Evolutionary conservation across 2,329 filamentous ascomycete genomes (phyloP).

Genomic region (Ascochyta pisi): DNA sequence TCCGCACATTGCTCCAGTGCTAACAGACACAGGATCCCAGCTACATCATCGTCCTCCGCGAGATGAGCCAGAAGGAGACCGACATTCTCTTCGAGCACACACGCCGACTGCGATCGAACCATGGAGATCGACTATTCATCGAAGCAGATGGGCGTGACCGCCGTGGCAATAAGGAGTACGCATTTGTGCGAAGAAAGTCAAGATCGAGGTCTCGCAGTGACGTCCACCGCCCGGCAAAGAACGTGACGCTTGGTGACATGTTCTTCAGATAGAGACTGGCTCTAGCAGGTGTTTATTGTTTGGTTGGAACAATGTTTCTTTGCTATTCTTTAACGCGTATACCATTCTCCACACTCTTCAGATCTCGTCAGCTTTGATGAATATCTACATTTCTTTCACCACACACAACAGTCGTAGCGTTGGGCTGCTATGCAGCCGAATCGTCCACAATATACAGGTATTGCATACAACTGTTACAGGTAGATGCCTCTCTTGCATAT

Average conservation of each 20-base stretch:
- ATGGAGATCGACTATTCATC: conserved; percentile 49
- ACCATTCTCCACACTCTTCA: conserved; percentile 10
- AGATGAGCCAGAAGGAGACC: conserved; percentile 57
- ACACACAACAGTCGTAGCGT: neutral
- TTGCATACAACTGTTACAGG: neutral
- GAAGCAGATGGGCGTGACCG: conserved; percentile 49
- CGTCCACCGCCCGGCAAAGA: conserved; percentile 38
- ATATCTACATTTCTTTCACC: neutral
- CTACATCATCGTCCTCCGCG: conserved; percentile 58
- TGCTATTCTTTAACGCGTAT: conserved; percentile 8
- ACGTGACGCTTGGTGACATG: conserved; percentile 44
- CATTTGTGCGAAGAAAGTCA: conserved; percentile 51
- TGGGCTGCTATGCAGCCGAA: neutral
- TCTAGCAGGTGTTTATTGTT: neutral
- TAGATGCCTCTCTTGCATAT: neutral
- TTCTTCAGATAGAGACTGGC: conserved; percentile 29
- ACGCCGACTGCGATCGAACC: conserved; percentile 49
- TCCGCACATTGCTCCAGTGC: conserved; percentile 1
- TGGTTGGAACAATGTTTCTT: neutral
- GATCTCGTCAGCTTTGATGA: neutral
- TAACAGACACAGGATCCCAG: conserved; percentile 46
- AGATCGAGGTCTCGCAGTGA: conserved; percentile 41
- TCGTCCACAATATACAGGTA: conserved; percentile 7
- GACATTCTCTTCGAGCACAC: conserved; percentile 61
- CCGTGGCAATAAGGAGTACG: conserved; percentile 52